Conservation (phyloP, 75 land plant species). For the Chamaecyparis obtusa region DNA sequence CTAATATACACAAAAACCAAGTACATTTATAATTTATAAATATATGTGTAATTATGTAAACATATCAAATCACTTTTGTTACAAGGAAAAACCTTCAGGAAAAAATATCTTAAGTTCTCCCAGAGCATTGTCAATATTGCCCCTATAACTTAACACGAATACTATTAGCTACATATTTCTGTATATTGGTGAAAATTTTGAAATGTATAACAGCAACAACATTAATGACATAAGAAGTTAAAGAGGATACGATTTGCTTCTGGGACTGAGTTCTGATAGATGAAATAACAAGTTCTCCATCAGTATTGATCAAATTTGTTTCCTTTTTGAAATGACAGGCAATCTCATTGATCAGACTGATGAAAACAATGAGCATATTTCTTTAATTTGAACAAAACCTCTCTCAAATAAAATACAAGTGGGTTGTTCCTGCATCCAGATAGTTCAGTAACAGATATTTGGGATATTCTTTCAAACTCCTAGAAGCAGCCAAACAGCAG, state of each 20-base stretch:
- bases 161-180: not conserved
- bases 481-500: constrained; percentile 81
- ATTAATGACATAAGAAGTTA: not conserved
- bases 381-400: not conserved
- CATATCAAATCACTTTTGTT: not conserved
- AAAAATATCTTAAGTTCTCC: constrained; percentile 67
- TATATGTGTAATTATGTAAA: not conserved
- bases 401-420: not conserved
- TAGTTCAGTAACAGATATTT: constrained; percentile 42
- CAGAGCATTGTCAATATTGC: constrained; percentile 92
- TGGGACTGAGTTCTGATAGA: constrained; percentile 96
- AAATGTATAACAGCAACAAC: not conserved
- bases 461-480: constrained; percentile 67
- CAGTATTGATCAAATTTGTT: constrained; percentile 92
- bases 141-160: constrained; percentile 41
- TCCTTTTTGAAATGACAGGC: constrained; percentile 46
- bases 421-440: not conserved
- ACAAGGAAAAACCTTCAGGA: not conserved
- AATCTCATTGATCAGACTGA: not conserved
- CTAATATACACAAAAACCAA: too few species aligned
- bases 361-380: not conserved
- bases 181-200: not conserved
- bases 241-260: constrained; percentile 43
- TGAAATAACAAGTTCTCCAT: constrained; percentile 91
- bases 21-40: too few species aligned